Conservation (phyloP, 306 rosid species). For the Prinsepia uniflora region DNA sequence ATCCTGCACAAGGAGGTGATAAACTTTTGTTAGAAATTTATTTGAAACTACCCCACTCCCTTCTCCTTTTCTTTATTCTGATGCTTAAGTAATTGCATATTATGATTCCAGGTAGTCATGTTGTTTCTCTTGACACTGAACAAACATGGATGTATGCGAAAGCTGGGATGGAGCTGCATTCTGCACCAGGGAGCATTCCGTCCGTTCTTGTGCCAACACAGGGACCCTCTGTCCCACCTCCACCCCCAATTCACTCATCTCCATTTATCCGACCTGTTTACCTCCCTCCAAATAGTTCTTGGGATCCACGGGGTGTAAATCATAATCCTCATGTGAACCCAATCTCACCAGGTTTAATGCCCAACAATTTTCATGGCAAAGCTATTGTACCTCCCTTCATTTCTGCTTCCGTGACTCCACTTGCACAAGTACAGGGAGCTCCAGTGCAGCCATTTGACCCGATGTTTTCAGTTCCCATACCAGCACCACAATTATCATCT, state of each 20-base stretch:
- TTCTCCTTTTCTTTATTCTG: not conserved
- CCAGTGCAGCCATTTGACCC: constrained; percentile 65
- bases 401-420: constrained; percentile 85
- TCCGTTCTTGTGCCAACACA: constrained; percentile 43
- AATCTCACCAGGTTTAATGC: constrained; percentile 44
- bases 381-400: constrained; percentile 61
- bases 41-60: not conserved
- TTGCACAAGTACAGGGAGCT: constrained; percentile 70
- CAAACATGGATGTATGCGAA: constrained; percentile 33
- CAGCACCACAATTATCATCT: constrained; percentile 57
- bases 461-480: constrained; percentile 45
- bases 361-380: constrained; percentile 52
- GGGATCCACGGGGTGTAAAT: constrained; percentile 69
- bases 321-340: constrained; percentile 60
- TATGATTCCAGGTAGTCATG: constrained; percentile 28
- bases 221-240: constrained; percentile 70
- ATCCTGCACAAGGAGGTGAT: constrained; percentile 79
- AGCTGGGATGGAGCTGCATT: constrained; percentile 40
- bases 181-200: constrained; percentile 52
- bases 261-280: constrained; percentile 56
- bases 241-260: constrained; percentile 65
- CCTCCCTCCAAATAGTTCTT: constrained; percentile 71
- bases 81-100: constrained; percentile 17
- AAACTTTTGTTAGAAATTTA: not conserved
- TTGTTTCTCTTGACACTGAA: constrained; percentile 28